These are phyloP conservation scores for Xylaria grammica DNA, from an alignment of 495 filamentous ascomycete genomes.

Conservation along the genomic window DNA sequence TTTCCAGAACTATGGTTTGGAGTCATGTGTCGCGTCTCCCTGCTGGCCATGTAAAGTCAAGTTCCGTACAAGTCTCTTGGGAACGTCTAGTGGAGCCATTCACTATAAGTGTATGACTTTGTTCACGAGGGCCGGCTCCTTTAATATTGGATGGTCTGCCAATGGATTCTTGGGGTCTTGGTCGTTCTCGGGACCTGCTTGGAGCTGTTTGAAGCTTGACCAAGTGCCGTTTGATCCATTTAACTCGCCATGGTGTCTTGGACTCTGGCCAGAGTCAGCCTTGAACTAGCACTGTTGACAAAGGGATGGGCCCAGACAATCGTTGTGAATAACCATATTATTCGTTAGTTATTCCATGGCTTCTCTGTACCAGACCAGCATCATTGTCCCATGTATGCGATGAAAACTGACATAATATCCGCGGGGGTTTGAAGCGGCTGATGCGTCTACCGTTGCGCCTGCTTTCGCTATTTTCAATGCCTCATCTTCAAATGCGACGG, in stretches of 20 bases:
- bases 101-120: constrained; percentile 4
- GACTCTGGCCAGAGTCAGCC: constrained; percentile 20
- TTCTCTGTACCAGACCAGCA: not conserved
- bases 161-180: constrained; percentile 10
- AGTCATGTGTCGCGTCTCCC: constrained; percentile 13
- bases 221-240: constrained; percentile 16
- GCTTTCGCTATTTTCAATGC: constrained; percentile 31
- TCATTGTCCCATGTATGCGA: not conserved
- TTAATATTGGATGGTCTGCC: constrained; percentile 3
- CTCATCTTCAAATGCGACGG: constrained; percentile 36
- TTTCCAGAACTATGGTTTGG: constrained; percentile 20
- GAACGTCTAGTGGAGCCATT: constrained; percentile 2
- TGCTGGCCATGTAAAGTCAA: constrained; percentile 23
- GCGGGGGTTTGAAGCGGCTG: constrained; percentile 27
- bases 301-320: constrained; percentile 32
- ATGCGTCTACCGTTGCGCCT: constrained; percentile 32
- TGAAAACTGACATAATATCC: constrained; percentile 27
- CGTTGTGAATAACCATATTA: constrained; percentile 31
- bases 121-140: not conserved
- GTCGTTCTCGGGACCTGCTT: not conserved
- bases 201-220: not conserved
- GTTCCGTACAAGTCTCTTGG: constrained; percentile 25
- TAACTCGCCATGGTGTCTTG: constrained; percentile 26
- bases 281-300: constrained; percentile 22
- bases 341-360: constrained; percentile 33